A percentile compares a stretch with the other conserved stretches of the same genome.
phyloP scores from a whole-genome alignment of 495 filamentous ascomycete species.

The Penicillium goetzii region DNA sequence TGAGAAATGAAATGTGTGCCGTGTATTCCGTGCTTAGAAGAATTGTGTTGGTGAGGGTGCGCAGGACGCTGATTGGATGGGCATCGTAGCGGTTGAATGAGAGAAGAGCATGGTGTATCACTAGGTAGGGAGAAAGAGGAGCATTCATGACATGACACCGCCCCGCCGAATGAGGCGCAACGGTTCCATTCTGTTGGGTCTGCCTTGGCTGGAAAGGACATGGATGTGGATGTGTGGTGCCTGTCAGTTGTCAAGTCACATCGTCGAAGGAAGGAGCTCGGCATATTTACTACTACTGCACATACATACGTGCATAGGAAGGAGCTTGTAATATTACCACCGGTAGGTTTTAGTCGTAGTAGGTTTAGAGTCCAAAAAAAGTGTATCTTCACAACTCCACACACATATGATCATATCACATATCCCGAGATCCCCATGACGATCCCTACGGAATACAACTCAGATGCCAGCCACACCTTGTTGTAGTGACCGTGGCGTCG shows the following conservation, averaged over 20 bases:
- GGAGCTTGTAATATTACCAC: background rate
- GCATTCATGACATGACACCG: slow-evolving; percentile 3
- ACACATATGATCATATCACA: background rate
- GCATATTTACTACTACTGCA: background rate
- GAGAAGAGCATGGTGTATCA: background rate
- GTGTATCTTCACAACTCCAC: background rate
- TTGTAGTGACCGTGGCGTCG: background rate
- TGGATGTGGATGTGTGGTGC: slow-evolving; percentile 3
- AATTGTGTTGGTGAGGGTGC: background rate
- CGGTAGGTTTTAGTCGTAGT: background rate
- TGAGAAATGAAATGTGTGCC: background rate
- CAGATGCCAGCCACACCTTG: slow-evolving; percentile 9
- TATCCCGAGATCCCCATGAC: background rate
- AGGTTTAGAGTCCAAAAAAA: background rate
- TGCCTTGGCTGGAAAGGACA: background rate
- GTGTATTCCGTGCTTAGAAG: background rate
- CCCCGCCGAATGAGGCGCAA: slow-evolving; percentile 31
- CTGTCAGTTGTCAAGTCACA: background rate
- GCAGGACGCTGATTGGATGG: background rate
- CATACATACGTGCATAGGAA: background rate
- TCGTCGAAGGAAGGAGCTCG: background rate
- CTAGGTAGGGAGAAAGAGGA: background rate
- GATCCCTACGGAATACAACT: slow-evolving; percentile 1
- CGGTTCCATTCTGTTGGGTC: slow-evolving; percentile 33
- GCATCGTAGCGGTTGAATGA: background rate